Evolutionary conservation across 2,329 filamentous ascomycete genomes (phyloP), one percentile per base, ranked within the genome.

Genomic region (Nothophoma quercina): DNA sequence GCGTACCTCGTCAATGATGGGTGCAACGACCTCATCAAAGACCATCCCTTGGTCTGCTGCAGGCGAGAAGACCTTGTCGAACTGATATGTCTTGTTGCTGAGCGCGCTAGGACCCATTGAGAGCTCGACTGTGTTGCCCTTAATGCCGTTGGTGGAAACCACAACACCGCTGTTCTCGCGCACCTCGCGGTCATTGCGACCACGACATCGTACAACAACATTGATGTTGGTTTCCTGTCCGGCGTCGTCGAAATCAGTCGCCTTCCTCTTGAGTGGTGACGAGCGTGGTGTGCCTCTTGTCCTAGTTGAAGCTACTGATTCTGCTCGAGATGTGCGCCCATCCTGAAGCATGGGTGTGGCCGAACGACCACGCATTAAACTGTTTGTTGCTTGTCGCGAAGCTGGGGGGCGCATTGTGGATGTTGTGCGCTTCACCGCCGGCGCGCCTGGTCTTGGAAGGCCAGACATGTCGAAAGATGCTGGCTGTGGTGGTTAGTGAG

Each of bases 21-120:
- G 96, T 60, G 88, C 87, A 13, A 98, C 95, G 5, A 96, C 93
- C 75, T 98, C 93, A 61, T 99, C 93, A 70, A 95, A 99, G 7
- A 99, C 82, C 83, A 96, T 96, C 44, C 82, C 85, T 76, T 99
- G 95, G 68, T 98, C 95, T 1, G 95, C 93, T 0, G 93, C 95
- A 1, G 90, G 90, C 1, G 95, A 97, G 69, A 96, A 99, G 60
- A 98, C 95, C 70, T 93, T 95, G 76, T 99, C 95, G 72, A 99
- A 99, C 60, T 89, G 88, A 73, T 99, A 99, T 0, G 91, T 90
- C 78, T 98, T 98, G 78, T 99, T 96, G 79, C 88, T 96, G 51
- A 98, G 78, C 26, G 95, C 90, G 74, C 88, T 96, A 0, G 93
- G 88, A 1, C 93, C 95, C 91, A 98, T 96, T 3, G 88, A 93